Base-by-base conservation (phyloP, 2,329 filamentous ascomycete genomes). In the Alternaria burnsii region DNA sequence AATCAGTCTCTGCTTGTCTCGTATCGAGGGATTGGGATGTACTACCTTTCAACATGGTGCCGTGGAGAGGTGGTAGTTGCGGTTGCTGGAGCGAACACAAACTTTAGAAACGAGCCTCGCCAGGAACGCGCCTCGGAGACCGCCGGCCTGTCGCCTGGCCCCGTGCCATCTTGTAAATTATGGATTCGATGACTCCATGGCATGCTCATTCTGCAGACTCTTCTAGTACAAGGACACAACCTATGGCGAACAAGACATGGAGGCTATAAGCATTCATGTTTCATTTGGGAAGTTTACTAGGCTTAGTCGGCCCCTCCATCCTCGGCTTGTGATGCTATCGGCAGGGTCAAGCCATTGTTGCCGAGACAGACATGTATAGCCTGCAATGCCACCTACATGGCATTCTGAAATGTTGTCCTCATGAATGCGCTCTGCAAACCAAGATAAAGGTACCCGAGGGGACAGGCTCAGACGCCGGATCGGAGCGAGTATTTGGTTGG, bases 21-120 rank as follows among this genome's bases (percentile, higher is more conserved):
- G 14, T 3, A 47, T 3, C 20, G 44, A 50, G 52, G 22, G 14
- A 43, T 26, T 42, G 52, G 47, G 34, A 53, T 59, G 61, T 58
- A 52, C 43, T 70, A 72, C 71, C 72, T 70, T 70, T 73, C 58
- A 73, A 55, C 61, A 72, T 74, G 61, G 67, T 67, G 70, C 57
- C 54, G 53, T 68, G 60, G 61, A 48, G 51, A 59, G 48, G 41
- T 61, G 52, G 48, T 55, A 52, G 65, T 54, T 56, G 59, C 58
- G 58, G 63, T 62, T 57, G 65, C 43, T 32, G 36, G 50, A 58
- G 57, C 61, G 61, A 55, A 59, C 51, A 60, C 53, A 24, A 60
- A 55, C 41, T 47, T 42, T 52, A 54, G 20, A 50, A 44, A 57
- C 55, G 40, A 62, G 61, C 36, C 55, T 36, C 47, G 30, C 56